Base-by-base conservation (phyloP, 257 asterid genomes). In the Jacaranda copaia region DNA sequence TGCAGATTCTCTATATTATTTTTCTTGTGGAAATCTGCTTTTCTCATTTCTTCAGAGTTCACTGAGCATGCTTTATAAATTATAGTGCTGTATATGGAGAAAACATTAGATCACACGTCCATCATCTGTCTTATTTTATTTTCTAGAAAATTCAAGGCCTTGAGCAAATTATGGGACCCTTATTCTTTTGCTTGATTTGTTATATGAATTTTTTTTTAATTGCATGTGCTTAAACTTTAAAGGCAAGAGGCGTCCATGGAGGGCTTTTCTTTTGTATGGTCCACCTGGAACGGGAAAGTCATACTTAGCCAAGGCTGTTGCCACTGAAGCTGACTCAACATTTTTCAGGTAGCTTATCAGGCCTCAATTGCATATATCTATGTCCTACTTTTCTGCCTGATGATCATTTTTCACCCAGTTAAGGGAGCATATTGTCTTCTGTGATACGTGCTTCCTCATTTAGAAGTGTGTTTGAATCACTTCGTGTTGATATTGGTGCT, bases 221-320 rank as follows among this genome's bases (percentile, higher is more conserved):
- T 5, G 40, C 62, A 19, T 57, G 69, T 72, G 43, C 73, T 82
- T 68, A n/a, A n/a, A n/a, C n/a, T n/a, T n/a, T n/a, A 51, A 75
- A 94, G 98, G 98, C 69, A 94, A 93, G 89, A 92, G 99, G 74
- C 91, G 96, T 15, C 99, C 99, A 4, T 95, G 99, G 99, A 91
- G 97, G 81, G 99, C 99, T 61, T 95, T 95, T 83, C 98, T 95
- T 80, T 88, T 95, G 77, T 95, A 95, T 74, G 99, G 99, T 79
- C 99, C 99, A 42, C 99, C 99, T 56, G 99, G 98, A 75, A 95
- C 98, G 1, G 99, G 99, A 76, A 95, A 95, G 86, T 95, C 99
- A 62, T 95, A 93, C 89, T 81, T 95, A 82, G 99, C 99, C 43
- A 95, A 95, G 87, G 99, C 99, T 78, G 99, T 95, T 83, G 99